Conservation (phyloP, 768 basidiomycete species). For the Boletus sensibilis region DNA sequence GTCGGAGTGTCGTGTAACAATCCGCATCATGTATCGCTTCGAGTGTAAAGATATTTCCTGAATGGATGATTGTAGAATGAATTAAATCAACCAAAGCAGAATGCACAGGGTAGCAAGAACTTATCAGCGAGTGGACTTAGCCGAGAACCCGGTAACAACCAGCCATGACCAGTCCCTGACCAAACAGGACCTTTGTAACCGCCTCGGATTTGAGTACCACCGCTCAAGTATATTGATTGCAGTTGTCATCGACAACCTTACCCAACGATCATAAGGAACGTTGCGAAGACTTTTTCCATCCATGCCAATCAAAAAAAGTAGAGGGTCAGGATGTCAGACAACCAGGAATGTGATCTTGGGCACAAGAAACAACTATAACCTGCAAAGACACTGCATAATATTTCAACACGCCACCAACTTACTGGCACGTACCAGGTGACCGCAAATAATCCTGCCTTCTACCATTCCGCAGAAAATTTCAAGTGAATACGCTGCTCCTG, state of each 20-base stretch:
- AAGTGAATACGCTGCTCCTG: background rate
- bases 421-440: background rate
- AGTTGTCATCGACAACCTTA: no score
- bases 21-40: background rate
- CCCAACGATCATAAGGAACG: background rate
- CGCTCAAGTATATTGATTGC: no score
- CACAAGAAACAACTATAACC: background rate
- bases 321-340: background rate
- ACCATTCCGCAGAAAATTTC: background rate
- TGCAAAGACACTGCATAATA: background rate
- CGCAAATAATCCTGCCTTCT: background rate
- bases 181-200: no score
- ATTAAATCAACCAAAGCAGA: background rate
- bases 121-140: no score
- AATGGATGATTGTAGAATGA: background rate
- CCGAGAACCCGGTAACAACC: no score
- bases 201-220: background rate
- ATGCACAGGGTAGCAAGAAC: background rate
- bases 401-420: background rate
- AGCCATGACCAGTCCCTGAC: no score
- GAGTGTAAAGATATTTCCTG: background rate
- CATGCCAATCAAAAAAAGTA: background rate
- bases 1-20: background rate
- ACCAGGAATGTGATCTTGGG: background rate
- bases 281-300: background rate